These are phyloP conservation scores for Strobilomyces confusus DNA, from an alignment of 768 basidiomycete species.

Conservation along the genomic window DNA sequence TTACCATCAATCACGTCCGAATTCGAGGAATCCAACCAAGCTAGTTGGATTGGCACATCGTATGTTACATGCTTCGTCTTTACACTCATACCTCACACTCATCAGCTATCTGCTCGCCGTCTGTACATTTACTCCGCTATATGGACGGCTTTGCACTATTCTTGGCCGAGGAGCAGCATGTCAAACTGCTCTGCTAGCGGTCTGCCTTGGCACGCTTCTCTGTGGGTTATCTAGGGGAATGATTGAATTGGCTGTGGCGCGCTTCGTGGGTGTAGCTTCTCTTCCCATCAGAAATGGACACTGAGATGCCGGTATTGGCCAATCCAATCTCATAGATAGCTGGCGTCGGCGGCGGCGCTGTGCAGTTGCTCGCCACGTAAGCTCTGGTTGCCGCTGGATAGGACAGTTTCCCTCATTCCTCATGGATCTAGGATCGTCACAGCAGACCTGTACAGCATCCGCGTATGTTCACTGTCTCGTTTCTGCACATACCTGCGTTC, in stretches of 20 bases:
- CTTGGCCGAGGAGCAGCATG: constrained; percentile 12
- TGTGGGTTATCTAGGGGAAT: constrained; percentile 9
- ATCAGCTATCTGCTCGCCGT: constrained; percentile 11
- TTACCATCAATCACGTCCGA: constrained; percentile 21
- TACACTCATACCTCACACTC: constrained; percentile 3
- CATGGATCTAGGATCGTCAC: constrained; percentile 15
- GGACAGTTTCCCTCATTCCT: too few relatives aligned
- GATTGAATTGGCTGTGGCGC: constrained; percentile 8
- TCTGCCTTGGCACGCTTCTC: constrained; percentile 9
- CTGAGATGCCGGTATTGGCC: background rate
- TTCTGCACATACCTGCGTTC: background rate
- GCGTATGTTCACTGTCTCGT: constrained; percentile 1
- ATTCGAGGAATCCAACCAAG: constrained; percentile 25
- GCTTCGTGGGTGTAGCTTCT: constrained; percentile 26
- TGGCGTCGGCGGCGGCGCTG: constrained; percentile 19
- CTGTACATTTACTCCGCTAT: constrained; percentile 18
- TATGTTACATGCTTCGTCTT: background rate
- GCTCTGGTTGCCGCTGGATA: background rate
- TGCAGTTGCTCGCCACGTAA: constrained; percentile 20
- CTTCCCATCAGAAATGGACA: background rate
- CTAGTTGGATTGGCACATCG: constrained; percentile 27
- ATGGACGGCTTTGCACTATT: constrained; percentile 17
- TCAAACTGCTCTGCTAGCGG: constrained; percentile 10
- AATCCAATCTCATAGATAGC: constrained; percentile 13
- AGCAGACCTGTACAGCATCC: constrained; percentile 21